Base-by-base conservation (phyloP, 106 monocot species). In the Dendrobium chrysotoxum region DNA sequence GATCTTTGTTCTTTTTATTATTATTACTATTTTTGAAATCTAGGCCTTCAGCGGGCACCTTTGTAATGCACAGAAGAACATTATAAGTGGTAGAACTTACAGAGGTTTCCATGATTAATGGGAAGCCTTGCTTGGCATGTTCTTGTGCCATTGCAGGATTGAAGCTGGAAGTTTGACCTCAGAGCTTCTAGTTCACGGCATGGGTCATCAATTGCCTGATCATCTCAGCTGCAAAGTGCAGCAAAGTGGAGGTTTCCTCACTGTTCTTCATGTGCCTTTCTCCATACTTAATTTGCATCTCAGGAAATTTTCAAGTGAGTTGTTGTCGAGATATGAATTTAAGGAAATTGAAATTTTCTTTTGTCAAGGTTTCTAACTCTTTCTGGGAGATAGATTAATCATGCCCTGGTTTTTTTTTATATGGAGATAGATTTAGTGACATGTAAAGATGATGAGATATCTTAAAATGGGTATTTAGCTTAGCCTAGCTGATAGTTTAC, bases 41-140 rank as follows among this genome's bases (percentile, higher is more conserved):
- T 35, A 8, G 17, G 30, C 71, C 28, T 20, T 23, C 64, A 31
- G 17, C 11, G 71, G 71, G 71, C 30, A 13, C 35, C 71, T 71
- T 42, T 76, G 76, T 76, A 76, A 23, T 76, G 44, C n/a, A 47
- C 76, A 76, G 45, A 76, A 47, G 5, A 76, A 64, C 41, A 39
- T 58, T 58, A 18, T 10, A 16, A 31, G 35, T 54, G 53, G 23
- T 65, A 13, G 44, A 78, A 54, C 15, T 57, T 28, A 53, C 11
- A 39, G 31, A 40, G 55, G 40, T 40, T 61, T 64, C 74, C 39
- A 42, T 21, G 74, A 41, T 40, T 61, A 74, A 42, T 41, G 10
- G 74, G 23, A 74, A 74, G 74, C 70, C 70, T 31, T 28, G 30
- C 13, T 26, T 70, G 30, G 0, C 35, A 23, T 35, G 35, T 70